phyloP scores from a whole-genome alignment of 495 filamentous ascomycete genomes.

The Penicillium riverlandense region DNA sequence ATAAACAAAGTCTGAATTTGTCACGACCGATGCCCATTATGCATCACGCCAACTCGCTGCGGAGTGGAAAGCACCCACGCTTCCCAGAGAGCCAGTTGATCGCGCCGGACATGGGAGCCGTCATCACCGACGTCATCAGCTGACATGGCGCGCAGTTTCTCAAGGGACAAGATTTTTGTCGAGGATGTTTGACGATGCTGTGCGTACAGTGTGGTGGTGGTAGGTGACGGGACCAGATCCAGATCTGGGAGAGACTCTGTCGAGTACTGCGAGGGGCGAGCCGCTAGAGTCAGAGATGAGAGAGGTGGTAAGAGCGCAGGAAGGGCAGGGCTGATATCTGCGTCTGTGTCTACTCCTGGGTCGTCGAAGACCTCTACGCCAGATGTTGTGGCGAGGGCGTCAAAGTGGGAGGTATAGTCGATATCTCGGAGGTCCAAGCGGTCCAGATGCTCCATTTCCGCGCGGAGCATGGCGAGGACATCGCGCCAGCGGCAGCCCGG shows the following conservation, averaged over 20 bases:
- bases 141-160: slow-evolving; percentile 17
- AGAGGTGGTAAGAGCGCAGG: too few relatives aligned
- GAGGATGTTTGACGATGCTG: too few relatives aligned
- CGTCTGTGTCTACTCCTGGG: not conserved
- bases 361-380: slow-evolving; percentile 18
- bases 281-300: slow-evolving; percentile 6
- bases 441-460: slow-evolving; percentile 51
- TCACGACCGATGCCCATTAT: slow-evolving; percentile 1
- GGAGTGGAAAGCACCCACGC: slow-evolving; percentile 48
- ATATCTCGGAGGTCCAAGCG: slow-evolving; percentile 55
- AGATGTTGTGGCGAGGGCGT: slow-evolving; percentile 23
- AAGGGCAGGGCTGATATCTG: not conserved
- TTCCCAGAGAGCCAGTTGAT: slow-evolving; percentile 56
- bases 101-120: slow-evolving; percentile 41
- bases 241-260: not conserved
- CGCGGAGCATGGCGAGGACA: slow-evolving; percentile 47
- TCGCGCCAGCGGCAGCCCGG: slow-evolving; percentile 54
- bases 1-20: not conserved
- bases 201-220: not conserved
- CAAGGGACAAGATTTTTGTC: too few relatives aligned
- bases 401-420: slow-evolving; percentile 52
- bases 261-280: slow-evolving; percentile 3
- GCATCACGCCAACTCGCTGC: not conserved
- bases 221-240: not conserved
- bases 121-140: slow-evolving; percentile 53